phyloP scores from a whole-genome alignment of 768 basidiomycete genomes.

The Chalciporus sphaerocephalus region DNA sequence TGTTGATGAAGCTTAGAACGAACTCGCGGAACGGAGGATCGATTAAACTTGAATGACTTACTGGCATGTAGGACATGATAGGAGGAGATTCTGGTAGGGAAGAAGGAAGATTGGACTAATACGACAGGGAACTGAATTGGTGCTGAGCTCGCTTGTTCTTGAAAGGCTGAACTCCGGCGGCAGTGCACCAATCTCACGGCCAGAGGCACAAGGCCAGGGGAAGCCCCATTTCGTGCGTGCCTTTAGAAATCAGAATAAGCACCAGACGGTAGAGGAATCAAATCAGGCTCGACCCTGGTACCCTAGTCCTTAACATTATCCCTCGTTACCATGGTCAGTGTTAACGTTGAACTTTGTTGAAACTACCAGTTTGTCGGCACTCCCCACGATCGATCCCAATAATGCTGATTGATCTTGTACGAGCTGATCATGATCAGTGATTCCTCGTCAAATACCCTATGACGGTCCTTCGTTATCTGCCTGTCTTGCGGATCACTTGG shows the following conservation, averaged over 20 bases:
- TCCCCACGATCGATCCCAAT: no score
- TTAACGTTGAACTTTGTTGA: no score
- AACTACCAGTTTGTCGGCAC: no score
- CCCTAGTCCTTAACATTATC: no score
- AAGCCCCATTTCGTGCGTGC: background rate
- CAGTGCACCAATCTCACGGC: background rate
- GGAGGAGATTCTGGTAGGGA: slow-evolving; percentile 25
- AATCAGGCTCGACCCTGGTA: no score
- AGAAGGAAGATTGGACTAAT: slow-evolving; percentile 62
- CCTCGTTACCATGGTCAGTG: no score
- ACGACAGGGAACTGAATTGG: slow-evolving; percentile 57
- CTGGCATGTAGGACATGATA: slow-evolving; percentile 19
- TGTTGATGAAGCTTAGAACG: background rate
- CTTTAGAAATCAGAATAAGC: background rate
- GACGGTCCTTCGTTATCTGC: no score
- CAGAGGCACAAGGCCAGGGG: no score
- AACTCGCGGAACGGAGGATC: slow-evolving; percentile 1
- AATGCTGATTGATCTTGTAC: no score
- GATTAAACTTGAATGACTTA: slow-evolving; percentile 12
- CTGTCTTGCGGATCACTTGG: no score
- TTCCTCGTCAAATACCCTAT: no score
- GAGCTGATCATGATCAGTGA: no score
- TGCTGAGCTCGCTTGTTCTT: slow-evolving; percentile 16
- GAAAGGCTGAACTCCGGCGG: background rate
- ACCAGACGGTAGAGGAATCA: background rate